A percentile compares a stretch with the other conserved stretches of the same genome.
These are phyloP conservation scores for Carex parvula DNA, from an alignment of 176 grass and related monocot genomes.

Conservation along the genomic window DNA sequence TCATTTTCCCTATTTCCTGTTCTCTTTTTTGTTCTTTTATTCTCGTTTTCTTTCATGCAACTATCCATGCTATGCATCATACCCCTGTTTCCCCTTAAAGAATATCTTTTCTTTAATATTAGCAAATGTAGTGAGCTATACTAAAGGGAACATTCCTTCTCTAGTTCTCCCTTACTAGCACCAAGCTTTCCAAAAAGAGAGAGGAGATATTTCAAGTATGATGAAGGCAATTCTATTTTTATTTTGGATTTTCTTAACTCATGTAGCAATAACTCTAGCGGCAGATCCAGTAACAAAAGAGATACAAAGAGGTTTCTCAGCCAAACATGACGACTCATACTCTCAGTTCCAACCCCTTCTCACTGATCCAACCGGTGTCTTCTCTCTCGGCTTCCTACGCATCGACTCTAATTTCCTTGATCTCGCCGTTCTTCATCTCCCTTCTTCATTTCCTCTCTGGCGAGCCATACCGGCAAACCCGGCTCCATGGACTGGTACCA, in stretches of 20 bases:
- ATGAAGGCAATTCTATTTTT: background rate
- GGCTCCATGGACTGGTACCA: slow-evolving; percentile 31
- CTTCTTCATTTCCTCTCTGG: slow-evolving; percentile 72
- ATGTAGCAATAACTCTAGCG: background rate
- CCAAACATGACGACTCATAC: slow-evolving; percentile 42
- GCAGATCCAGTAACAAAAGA: slow-evolving; percentile 29
- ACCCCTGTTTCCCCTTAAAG: background rate
- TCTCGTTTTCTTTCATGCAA: slow-evolving; percentile 12
- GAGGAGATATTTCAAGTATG: background rate
- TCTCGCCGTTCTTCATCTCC: slow-evolving; percentile 72
- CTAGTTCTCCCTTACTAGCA: background rate
- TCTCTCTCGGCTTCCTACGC: slow-evolving; percentile 78
- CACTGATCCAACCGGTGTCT: slow-evolving; percentile 59
- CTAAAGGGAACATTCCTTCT: slow-evolving; percentile 8
- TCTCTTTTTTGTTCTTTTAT: background rate
- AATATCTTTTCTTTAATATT: background rate
- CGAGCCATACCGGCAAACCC: slow-evolving; percentile 44
- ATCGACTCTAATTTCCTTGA: slow-evolving; percentile 53
- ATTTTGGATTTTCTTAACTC: background rate
- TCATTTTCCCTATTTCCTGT: background rate
- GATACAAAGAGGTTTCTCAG: slow-evolving; percentile 63
- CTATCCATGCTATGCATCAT: background rate
- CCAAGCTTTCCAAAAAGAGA: background rate
- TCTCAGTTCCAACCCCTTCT: slow-evolving; percentile 76
- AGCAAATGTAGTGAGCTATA: background rate